phyloP scores from a whole-genome alignment of 176 grass and related monocot genomes.

The Ananas comosus region DNA sequence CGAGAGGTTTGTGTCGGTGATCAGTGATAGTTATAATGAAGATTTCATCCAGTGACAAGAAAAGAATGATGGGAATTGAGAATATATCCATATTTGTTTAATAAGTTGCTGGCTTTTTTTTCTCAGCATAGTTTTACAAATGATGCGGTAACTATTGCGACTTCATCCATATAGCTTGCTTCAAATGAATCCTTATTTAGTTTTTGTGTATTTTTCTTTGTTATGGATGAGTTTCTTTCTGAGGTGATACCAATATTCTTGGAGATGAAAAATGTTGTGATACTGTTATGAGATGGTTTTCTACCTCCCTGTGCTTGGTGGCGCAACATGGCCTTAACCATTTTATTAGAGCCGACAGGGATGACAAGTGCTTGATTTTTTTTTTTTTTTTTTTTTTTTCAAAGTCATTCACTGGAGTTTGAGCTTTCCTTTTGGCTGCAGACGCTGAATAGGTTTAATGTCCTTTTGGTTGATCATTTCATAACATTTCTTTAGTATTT shows the following conservation, averaged over 20 bases:
- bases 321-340: no score
- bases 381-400: no score
- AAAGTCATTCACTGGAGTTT: no score
- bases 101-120: conserved; percentile 9
- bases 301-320: no score
- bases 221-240: background rate
- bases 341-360: no score
- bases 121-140: conserved; percentile 6
- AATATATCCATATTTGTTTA: conserved; percentile 19
- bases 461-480: no score
- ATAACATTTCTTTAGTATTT: no score
- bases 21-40: conserved; percentile 90
- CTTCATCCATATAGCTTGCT: background rate
- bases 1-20: conserved; percentile 96
- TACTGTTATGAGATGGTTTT: no score
- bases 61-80: conserved; percentile 36
- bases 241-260: background rate
- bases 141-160: conserved; percentile 1
- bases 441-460: no score
- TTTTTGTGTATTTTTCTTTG: background rate
- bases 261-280: background rate
- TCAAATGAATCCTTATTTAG: background rate
- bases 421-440: no score
- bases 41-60: conserved; percentile 84
- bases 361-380: no score